phyloP scores from a whole-genome alignment of 345 rosid genomes.

The Brassica napus region DNA sequence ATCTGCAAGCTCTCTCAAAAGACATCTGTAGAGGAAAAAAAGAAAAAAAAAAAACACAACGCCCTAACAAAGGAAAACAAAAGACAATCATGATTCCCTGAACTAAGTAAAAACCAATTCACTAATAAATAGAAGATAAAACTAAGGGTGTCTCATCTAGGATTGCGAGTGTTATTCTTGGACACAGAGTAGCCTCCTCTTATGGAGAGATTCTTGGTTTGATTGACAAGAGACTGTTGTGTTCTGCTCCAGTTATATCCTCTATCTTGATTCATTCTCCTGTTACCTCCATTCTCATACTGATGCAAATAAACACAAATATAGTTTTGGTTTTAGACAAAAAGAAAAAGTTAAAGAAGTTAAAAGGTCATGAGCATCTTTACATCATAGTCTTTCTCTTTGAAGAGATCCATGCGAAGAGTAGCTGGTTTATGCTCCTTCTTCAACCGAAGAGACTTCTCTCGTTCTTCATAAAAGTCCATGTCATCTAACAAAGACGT shows the following conservation, averaged over 20 bases:
- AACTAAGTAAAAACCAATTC: not conserved
- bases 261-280: constrained; percentile 36
- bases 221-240: constrained; percentile 47
- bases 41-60: not conserved
- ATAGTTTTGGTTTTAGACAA: not conserved
- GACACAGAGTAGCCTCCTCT: constrained; percentile 36
- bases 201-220: constrained; percentile 60
- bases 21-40: not conserved
- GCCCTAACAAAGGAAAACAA: not conserved
- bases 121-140: not conserved
- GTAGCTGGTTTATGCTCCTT: constrained; percentile 50
- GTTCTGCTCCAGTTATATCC: constrained; percentile 31
- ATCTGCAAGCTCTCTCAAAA: not conserved
- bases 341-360: not conserved
- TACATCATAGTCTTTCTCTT: constrained; percentile 51
- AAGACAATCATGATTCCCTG: not conserved
- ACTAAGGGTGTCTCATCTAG: constrained; percentile 3
- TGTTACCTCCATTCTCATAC: constrained; percentile 26
- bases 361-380: constrained; percentile 3
- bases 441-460: constrained; percentile 46
- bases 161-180: constrained; percentile 38
- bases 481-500: constrained; percentile 68
- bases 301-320: constrained; percentile 2
- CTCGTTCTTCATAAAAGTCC: constrained; percentile 64
- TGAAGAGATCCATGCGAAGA: constrained; percentile 43